Conservation (phyloP, 2,329 filamentous ascomycete species). For the Fusarium ambrosium region DNA sequence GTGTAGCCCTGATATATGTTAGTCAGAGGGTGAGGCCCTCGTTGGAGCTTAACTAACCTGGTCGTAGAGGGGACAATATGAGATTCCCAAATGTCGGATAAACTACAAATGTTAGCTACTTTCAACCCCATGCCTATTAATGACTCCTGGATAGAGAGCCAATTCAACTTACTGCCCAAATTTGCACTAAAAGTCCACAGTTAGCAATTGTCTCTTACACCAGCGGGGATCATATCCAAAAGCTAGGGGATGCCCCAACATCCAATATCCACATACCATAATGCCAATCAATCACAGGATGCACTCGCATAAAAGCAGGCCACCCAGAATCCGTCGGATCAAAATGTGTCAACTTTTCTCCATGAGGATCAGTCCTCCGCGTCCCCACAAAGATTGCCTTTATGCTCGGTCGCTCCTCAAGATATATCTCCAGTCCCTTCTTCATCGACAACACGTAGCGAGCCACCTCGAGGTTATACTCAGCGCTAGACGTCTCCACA, state of each 20-base stretch:
- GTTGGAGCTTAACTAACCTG: conserved; percentile 39
- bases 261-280: conserved; percentile 54
- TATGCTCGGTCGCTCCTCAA: conserved; percentile 73
- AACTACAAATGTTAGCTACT: conserved; percentile 66
- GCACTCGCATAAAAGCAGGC: conserved; percentile 92
- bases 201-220: conserved; percentile 8
- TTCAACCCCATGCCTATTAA: neutral
- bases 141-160: neutral
- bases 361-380: conserved; percentile 91
- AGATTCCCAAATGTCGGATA: conserved; percentile 81
- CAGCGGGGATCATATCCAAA: neutral
- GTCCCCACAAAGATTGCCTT: conserved; percentile 75
- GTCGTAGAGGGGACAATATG: conserved; percentile 91
- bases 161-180: conserved; percentile 83
- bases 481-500: conserved; percentile 73
- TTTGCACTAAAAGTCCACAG: conserved; percentile 67
- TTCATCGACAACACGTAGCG: conserved; percentile 86
- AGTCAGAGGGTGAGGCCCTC: neutral
- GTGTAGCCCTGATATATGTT: conserved; percentile 75
- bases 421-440: conserved; percentile 82
- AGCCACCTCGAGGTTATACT: conserved; percentile 82
- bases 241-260: neutral
- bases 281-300: conserved; percentile 98
- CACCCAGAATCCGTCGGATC: conserved; percentile 90
- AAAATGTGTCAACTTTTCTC: conserved; percentile 82